phyloP scores from a whole-genome alignment of 208 protist species.

The Porcisia deanei region DNA sequence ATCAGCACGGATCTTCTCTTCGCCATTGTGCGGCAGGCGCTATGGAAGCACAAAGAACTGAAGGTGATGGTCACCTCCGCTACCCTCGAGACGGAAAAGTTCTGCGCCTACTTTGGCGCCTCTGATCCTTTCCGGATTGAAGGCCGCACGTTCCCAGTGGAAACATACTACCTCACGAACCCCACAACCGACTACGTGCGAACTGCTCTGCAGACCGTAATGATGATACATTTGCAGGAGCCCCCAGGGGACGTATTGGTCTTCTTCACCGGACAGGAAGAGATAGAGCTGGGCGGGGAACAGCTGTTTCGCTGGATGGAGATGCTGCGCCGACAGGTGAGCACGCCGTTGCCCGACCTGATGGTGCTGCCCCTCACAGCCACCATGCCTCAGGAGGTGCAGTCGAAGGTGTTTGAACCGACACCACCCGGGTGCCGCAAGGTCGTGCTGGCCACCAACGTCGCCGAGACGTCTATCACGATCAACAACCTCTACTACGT shows the following conservation, averaged over 20 bases:
- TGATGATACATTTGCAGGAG: constrained; percentile 98
- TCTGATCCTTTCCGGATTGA: constrained; percentile 97
- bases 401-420: constrained; percentile 98
- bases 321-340: constrained; percentile 52
- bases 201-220: constrained; percentile 96
- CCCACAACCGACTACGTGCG: constrained; percentile 97
- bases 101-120: constrained; percentile 97
- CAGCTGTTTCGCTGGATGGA: constrained; percentile 94
- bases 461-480: constrained; percentile 99
- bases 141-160: constrained; percentile 97
- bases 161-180: constrained; percentile 95
- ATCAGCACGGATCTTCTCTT: constrained; percentile 99
- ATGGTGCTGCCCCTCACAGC: constrained; percentile 98
- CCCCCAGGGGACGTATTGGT: constrained; percentile 98
- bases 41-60: constrained; percentile 89
- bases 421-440: constrained; percentile 93
- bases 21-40: constrained; percentile 96
- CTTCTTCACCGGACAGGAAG: constrained; percentile 99
- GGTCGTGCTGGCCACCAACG: constrained; percentile 99
- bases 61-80: constrained; percentile 99
- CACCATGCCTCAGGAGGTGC: constrained; percentile 98
- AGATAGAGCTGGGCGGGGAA: constrained; percentile 99
- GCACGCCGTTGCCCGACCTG: constrained; percentile 87
- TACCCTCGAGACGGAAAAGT: constrained; percentile 98
- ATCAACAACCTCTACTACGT: constrained; percentile 99